Percentiles rank a stretch among this genome's conserved stretches.
Evolutionary conservation across 805 yeast genomes (phyloP).

Genomic region (Wickerhamomyces rabaulensis): DNA sequence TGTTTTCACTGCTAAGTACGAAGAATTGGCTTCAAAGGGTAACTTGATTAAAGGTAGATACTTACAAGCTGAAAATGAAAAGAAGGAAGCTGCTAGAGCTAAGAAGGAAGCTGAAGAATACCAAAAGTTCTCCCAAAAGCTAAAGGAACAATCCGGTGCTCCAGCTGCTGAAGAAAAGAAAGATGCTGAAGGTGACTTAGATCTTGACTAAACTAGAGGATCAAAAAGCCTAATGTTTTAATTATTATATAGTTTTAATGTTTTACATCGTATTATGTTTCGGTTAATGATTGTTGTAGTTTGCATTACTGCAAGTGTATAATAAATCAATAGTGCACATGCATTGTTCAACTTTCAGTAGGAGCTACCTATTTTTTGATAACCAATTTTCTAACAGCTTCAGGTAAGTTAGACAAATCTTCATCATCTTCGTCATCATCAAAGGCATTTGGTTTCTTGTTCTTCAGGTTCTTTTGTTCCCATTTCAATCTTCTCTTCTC

Average conservation of each 20-base stretch:
- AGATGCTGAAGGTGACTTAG: constrained; percentile 37
- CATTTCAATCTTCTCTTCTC: constrained; percentile 22
- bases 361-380: constrained; percentile 11
- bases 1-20: constrained; percentile 94
- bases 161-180: constrained; percentile 19
- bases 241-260: background rate
- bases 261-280: background rate
- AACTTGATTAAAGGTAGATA: constrained; percentile 95
- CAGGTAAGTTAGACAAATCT: constrained; percentile 22
- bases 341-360: too few species aligned
- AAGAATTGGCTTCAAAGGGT: constrained; percentile 92
- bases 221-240: background rate
- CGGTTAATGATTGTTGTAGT: too few species aligned
- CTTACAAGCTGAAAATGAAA: constrained; percentile 90
- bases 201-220: constrained; percentile 25
- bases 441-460: constrained; percentile 19
- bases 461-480: constrained; percentile 18
- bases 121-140: constrained; percentile 27
- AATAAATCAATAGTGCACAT: too few species aligned
- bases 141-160: constrained; percentile 23
- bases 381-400: constrained; percentile 23
- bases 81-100: constrained; percentile 80
- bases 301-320: too few species aligned
- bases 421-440: constrained; percentile 24
- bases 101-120: constrained; percentile 82